These are phyloP conservation scores for Piper betle DNA, from an alignment of 164 flowering plant genomes.

Conservation along the genomic window DNA sequence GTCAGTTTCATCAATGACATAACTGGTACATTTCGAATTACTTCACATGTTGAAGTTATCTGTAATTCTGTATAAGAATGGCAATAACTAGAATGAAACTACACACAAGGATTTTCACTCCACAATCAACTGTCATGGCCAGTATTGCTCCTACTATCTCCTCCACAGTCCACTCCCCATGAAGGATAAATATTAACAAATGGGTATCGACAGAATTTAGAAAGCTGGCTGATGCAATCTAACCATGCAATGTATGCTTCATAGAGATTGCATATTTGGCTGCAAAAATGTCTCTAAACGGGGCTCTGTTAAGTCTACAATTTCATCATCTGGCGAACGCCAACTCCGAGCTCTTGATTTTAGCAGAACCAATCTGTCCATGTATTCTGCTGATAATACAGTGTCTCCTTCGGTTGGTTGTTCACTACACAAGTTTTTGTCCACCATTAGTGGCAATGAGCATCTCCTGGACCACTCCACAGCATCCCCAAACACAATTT, in stretches of 20 bases:
- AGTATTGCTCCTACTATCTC: too few species aligned
- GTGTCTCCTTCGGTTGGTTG: conserved; percentile 12
- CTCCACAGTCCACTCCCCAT: too few species aligned
- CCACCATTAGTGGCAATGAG: conserved; percentile 27
- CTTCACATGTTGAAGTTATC: too few species aligned
- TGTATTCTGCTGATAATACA: conserved; percentile 25
- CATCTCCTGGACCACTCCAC: conserved; percentile 18
- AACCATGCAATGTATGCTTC: conserved; percentile 1
- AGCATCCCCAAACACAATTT: conserved; percentile 14
- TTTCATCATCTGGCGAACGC: conserved; percentile 39
- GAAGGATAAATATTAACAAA: too few species aligned
- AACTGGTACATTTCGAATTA: too few species aligned
- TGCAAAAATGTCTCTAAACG: conserved; percentile 67
- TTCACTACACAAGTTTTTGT: conserved; percentile 11
- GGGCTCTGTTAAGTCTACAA: conserved; percentile 80
- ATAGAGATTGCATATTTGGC: conserved; percentile 24
- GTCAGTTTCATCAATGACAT: too few species aligned
- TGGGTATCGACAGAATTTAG: too few species aligned
- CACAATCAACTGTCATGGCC: too few species aligned
- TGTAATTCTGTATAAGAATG: too few species aligned
- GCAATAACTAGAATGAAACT: too few species aligned
- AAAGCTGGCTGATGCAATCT: too few species aligned
- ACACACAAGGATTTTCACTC: too few species aligned
- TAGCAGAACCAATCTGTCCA: conserved; percentile 39
- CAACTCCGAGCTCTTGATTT: conserved; percentile 36